Base-by-base conservation (phyloP, 2,329 filamentous ascomycete species). In the Fusarium buxicola region DNA sequence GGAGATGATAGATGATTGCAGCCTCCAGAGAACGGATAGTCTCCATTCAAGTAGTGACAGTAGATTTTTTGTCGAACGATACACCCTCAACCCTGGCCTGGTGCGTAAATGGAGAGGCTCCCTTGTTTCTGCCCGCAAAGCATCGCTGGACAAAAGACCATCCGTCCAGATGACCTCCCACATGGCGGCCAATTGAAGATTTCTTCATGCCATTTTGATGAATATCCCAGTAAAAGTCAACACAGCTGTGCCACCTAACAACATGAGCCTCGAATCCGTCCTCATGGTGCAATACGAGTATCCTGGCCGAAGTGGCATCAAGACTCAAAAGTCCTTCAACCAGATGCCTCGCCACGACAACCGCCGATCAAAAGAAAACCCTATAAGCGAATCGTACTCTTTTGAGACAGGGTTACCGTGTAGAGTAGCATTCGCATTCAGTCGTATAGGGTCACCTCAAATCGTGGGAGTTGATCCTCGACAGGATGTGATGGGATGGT, bases 371-470 rank as follows among this genome's bases (percentile, higher is more conserved):
- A 32, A 40, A 40, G 16, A 11, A 40, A 25, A 32, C n/a, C n/a
- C 12, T 13, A 16, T 6, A 49, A n/a, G 27, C 18, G 27, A 49
- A 27, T 49, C 35, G 46, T 24, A 21, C 35, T 28, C 10, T 31
- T 32, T 40, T 16, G 28, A 49, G 35, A 35, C 15, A 43, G 8
- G 48, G 21, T 41, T 56, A 21, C 47, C 47, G 54, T 25, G 32
- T 24, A 52, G 47, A 34, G 54, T 56, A 31, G 54, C 28, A 56
- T 52, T 24, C 27, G 4, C 25, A 21, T 16, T 32, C 30, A 48
- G 27, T 24, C 35, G 15, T 24, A 15, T 34, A 34, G 27, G 12
- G 18, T 34, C 34, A n/a, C 25, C 10, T 11, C 46, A 24, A 56
- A 28, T 38, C 36, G 39, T 31, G 44, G 48, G 27, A 34, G 47